Evolutionary conservation across 148 eudicot genomes (phyloP).

Genomic region (Vaccinium darrowii): DNA sequence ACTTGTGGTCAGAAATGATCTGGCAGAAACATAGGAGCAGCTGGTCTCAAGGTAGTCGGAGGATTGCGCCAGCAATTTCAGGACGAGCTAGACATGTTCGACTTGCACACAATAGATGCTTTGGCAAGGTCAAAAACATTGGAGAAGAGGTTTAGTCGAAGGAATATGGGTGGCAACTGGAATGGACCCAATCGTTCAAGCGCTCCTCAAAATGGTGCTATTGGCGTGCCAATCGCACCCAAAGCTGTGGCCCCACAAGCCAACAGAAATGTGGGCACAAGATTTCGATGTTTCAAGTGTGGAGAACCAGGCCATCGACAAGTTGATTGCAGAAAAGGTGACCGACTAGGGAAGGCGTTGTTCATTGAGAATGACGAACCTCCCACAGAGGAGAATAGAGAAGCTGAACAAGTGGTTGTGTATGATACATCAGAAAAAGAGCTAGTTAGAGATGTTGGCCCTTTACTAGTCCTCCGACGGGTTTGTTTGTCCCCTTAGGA

Average conservation of each 20-base stretch:
- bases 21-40: not conserved
- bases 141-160: not conserved
- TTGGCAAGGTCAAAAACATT: not conserved
- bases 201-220: not conserved
- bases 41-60: not conserved
- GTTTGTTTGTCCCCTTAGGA: not conserved
- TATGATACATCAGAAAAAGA: not conserved
- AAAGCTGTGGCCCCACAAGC: not conserved
- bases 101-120: not conserved
- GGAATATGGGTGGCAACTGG: not conserved
- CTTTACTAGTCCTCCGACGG: not conserved
- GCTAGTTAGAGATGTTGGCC: not conserved
- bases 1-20: not conserved
- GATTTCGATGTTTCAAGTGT: not conserved
- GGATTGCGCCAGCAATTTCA: not conserved
- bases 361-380: not conserved
- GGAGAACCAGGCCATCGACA: not conserved
- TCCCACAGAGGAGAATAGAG: not conserved
- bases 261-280: not conserved
- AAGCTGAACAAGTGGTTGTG: not conserved
- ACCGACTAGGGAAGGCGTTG: not conserved
- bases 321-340: not conserved
- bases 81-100: not conserved
- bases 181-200: too few species aligned
- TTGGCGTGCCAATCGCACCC: not conserved